Evolutionary conservation across 2,329 filamentous ascomycete species (phyloP).

Genomic region (Hypoxylon sp.): DNA sequence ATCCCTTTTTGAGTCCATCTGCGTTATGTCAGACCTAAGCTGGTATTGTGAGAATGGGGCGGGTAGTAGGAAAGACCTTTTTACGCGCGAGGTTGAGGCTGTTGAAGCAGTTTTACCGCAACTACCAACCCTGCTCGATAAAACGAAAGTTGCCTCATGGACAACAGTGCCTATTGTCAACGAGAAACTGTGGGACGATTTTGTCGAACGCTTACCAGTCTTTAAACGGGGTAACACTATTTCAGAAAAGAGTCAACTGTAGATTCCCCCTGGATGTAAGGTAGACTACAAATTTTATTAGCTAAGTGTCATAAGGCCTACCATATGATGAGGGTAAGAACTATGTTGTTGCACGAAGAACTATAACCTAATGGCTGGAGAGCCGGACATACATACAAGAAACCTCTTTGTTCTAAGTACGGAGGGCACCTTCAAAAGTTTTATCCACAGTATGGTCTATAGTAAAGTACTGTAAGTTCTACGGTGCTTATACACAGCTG

Average conservation of each 20-base stretch:
- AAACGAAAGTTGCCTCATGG: slow-evolving; percentile 11
- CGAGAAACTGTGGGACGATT: slow-evolving; percentile 2
- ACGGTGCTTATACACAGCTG: too few relatives aligned
- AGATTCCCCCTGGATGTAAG: neutral
- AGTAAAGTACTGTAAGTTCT: too few relatives aligned
- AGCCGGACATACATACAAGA: too few relatives aligned
- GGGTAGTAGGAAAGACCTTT: neutral
- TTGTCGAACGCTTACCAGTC: slow-evolving; percentile 2
- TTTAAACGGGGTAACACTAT: neutral
- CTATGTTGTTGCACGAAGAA: too few relatives aligned
- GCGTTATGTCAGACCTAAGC: slow-evolving; percentile 11
- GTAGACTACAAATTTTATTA: too few relatives aligned
- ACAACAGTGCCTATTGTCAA: slow-evolving; percentile 2
- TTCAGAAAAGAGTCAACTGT: slow-evolving; percentile 3
- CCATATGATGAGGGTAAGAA: too few relatives aligned
- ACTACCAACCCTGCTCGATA: neutral
- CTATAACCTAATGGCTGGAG: too few relatives aligned
- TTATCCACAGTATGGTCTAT: too few relatives aligned
- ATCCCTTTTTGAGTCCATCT: slow-evolving; percentile 10
- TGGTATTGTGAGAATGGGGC: slow-evolving; percentile 6
- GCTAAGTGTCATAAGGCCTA: too few relatives aligned
- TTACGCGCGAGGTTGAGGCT: neutral
- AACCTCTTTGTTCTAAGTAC: too few relatives aligned
- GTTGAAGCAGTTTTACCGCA: slow-evolving; percentile 11
- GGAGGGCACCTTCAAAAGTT: too few relatives aligned